Conservation (phyloP, 2,329 filamentous ascomycete species). For the Neonectria hederae region DNA sequence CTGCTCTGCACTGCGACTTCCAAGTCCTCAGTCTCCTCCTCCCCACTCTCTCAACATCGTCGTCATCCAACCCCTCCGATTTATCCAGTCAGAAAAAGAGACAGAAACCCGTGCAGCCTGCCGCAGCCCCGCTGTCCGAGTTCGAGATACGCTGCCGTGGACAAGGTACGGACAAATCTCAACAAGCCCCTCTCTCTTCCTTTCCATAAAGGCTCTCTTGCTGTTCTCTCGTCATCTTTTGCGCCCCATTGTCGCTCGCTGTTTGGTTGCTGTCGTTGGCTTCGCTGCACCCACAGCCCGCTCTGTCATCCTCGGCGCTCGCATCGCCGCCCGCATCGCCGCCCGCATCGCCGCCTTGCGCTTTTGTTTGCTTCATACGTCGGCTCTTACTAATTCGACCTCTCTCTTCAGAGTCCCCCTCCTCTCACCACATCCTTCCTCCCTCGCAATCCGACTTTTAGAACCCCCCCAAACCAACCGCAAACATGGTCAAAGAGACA, state of each 20-base stretch:
- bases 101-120: conserved; percentile 36
- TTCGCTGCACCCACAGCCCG: not conserved
- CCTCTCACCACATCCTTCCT: conserved; percentile 19
- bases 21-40: conserved; percentile 7
- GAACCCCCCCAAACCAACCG: conserved; percentile 23
- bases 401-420: conserved; percentile 27
- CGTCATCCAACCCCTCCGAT: conserved; percentile 38
- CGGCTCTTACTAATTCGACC: conserved; percentile 34
- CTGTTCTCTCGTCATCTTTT: not conserved
- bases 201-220: not conserved
- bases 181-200: conserved; percentile 2
- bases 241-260: conserved; percentile 8
- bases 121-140: conserved; percentile 41
- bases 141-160: conserved; percentile 39
- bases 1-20: not conserved
- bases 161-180: conserved; percentile 38
- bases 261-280: not conserved
- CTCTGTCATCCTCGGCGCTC: conserved; percentile 8
- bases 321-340: not conserved
- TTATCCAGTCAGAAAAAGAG: conserved; percentile 30
- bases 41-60: conserved; percentile 10
- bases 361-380: not conserved
- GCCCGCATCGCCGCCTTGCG: not conserved
- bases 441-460: conserved; percentile 16
- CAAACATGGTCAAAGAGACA: conserved; percentile 80